Evolutionary conservation across 306 rosid genomes (phyloP).

Genomic region (Geum urbanum): DNA sequence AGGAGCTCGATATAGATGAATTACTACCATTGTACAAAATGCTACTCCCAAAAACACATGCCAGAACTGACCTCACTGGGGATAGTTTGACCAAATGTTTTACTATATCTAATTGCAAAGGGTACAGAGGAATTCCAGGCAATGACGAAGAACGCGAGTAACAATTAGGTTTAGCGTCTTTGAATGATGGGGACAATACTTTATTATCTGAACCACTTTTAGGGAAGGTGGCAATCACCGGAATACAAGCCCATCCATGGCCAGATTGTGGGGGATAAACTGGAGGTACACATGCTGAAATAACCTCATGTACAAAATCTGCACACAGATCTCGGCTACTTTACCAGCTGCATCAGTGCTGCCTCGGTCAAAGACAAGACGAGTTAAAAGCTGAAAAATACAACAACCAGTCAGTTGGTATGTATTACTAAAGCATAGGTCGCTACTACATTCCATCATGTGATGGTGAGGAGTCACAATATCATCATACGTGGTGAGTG

Average conservation of each 20-base stretch:
- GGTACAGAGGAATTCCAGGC: slow-evolving; percentile 82
- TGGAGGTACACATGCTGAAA: slow-evolving; percentile 96
- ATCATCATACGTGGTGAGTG: neutral
- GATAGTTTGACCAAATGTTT: slow-evolving; percentile 94
- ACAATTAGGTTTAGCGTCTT: slow-evolving; percentile 77
- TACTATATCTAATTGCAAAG: slow-evolving; percentile 85
- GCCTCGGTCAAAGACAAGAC: slow-evolving; percentile 92
- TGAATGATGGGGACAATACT: slow-evolving; percentile 73
- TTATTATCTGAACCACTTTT: slow-evolving; percentile 72
- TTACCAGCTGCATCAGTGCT: slow-evolving; percentile 96
- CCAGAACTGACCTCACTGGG: slow-evolving; percentile 93
- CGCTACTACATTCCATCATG: neutral
- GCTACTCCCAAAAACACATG: slow-evolving; percentile 93
- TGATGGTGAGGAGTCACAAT: neutral
- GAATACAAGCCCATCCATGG: slow-evolving; percentile 97
- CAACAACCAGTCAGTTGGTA: slow-evolving; percentile 11
- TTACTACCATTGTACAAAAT: slow-evolving; percentile 67
- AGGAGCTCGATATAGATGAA: slow-evolving; percentile 77
- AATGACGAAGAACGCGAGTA: slow-evolving; percentile 61
- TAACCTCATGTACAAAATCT: slow-evolving; percentile 94
- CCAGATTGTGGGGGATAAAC: slow-evolving; percentile 95
- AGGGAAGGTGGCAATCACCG: slow-evolving; percentile 65
- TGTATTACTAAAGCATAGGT: neutral
- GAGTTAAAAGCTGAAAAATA: slow-evolving; percentile 78
- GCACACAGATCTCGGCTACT: slow-evolving; percentile 93